Conservation (phyloP, 2,329 filamentous ascomycete species). For the Epichloe amarillans region DNA sequence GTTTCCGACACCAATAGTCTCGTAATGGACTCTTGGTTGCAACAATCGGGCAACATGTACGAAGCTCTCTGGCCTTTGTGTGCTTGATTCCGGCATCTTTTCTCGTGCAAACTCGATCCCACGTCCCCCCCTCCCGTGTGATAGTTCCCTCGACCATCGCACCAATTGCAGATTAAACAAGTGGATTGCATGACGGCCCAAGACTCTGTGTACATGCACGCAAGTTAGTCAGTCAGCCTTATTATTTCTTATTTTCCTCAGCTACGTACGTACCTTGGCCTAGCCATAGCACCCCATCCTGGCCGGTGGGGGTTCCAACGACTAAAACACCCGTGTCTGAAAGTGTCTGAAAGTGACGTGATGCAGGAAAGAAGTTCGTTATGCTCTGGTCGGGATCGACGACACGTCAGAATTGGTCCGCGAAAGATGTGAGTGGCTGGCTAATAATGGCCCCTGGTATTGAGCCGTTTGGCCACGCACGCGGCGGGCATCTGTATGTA, state of each 20-base stretch:
- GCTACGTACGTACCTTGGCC: not conserved
- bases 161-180: slow-evolving; percentile 2
- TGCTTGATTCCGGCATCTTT: not conserved
- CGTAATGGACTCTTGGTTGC: slow-evolving; percentile 16
- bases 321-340: not conserved
- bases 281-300: not conserved
- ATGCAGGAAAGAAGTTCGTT: not conserved
- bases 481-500: not conserved
- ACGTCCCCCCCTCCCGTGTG: too few relatives aligned
- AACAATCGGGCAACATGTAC: not conserved
- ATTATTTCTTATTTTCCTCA: not conserved
- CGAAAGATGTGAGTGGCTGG: not conserved
- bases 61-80: not conserved
- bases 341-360: not conserved
- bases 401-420: not conserved
- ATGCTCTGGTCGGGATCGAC: not conserved
- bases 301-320: not conserved
- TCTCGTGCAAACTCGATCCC: not conserved
- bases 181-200: slow-evolving; percentile 2
- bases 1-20: slow-evolving; percentile 22
- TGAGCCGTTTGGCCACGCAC: not conserved
- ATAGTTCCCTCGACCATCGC: not conserved
- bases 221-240: not conserved
- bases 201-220: not conserved
- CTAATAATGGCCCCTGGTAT: not conserved